Percentiles rank a stretch among this genome's conserved stretches.
Evolutionary conservation across 2,329 filamentous ascomycete genomes (phyloP).

Genomic region (Hypomyces rosellus): DNA sequence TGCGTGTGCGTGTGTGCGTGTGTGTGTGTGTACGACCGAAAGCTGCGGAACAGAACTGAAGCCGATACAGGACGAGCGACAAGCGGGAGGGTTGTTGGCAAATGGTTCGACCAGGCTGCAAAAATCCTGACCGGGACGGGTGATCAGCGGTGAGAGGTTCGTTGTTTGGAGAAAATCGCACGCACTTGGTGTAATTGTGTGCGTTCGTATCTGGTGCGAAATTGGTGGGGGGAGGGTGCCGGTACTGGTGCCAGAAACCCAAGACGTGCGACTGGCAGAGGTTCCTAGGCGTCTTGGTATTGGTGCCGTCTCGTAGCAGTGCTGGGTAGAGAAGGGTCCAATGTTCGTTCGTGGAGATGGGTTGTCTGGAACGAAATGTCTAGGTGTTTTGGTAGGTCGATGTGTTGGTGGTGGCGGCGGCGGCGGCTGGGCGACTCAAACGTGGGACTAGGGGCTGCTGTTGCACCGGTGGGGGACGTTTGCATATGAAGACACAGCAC

Average conservation of each 20-base stretch:
- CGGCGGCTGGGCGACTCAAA: not conserved
- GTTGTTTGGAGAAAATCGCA: constrained; percentile 5
- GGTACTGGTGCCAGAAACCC: no score
- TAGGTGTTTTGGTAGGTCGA: no score
- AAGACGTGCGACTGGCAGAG: no score
- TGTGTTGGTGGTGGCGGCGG: not conserved
- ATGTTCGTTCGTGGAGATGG: no score
- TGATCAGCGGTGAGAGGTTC: constrained; percentile 13
- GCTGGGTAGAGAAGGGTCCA: no score
- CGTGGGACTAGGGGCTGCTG: not conserved
- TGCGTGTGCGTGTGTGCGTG: not conserved
- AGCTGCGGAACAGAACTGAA: not conserved
- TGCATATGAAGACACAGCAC: not conserved
- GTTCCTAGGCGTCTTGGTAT: no score
- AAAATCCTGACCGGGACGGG: constrained; percentile 7
- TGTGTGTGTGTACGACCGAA: not conserved
- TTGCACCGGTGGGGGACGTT: not conserved
- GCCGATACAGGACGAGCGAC: not conserved
- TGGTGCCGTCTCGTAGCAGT: no score
- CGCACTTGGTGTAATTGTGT: no score
- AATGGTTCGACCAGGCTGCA: not conserved
- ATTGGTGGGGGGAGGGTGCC: no score
- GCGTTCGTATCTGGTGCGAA: no score
- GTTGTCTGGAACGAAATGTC: no score
- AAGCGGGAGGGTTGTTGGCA: not conserved